Evolutionary conservation across 2,329 filamentous ascomycete species (phyloP), one percentile per base, ranked within the genome.

Genomic region (Diaporthe citri): DNA sequence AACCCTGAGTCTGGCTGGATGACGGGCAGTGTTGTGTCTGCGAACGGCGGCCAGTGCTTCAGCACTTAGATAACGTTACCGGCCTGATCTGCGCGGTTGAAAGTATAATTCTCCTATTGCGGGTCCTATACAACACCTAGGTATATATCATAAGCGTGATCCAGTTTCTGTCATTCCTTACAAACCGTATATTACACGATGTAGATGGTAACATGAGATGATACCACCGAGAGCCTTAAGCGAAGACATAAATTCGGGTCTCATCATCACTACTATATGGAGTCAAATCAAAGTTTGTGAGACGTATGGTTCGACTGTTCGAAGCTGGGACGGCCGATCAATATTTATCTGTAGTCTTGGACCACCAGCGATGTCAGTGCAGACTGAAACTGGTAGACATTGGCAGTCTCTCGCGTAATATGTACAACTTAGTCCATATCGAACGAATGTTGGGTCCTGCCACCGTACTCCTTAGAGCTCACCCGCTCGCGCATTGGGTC

Each of bases 1-100:
- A 77, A 75, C n/a, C 73, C 71, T 2, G 77, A 78, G 75, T 75
- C 76, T 1, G 77, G 71, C n/a, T 78, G 77, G 77, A 78, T 74
- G 51, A 78, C 77, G n/a, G 77, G 77, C 12, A 78, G 77, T 46
- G 76, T 78, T 17, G 76, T 78, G 5, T 77, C 76, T n/a, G 77
- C 77, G 5, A 78, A 78, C 51, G 77, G 77, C 6, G 77, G 77
- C 1, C 73, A 72, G 59, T 75, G 73, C 31, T 75, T 75, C 59
- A 75, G 73, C 41, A 72, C 73, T 43, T 75, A 43, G 43, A 25
- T 4, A 7, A 36, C 5, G 41, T n/a, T 7, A 15, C 7, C 15
- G 22, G 20, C n/a, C 28, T n/a, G 22, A n/a, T 25, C n/a, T 4
- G 17, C 28, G 4, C 15, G 22, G 4, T 48, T 25, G 13, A 9